Conservation (phyloP, 1,139 yeast species). For the Yamadazyma trypodendri region DNA sequence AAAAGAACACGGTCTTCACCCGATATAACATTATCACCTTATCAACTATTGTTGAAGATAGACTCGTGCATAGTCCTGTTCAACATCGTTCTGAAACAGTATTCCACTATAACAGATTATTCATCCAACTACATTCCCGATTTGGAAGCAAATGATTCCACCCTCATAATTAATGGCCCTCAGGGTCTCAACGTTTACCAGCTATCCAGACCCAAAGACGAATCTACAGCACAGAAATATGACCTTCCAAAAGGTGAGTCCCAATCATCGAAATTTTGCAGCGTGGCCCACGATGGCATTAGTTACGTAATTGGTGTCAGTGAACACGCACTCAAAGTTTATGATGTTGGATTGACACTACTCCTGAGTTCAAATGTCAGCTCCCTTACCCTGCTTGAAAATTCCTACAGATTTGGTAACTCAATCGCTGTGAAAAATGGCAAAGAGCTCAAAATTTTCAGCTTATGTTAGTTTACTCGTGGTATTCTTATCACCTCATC, state of each 20-base stretch:
- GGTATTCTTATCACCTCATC: slow-evolving; percentile 1
- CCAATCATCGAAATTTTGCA: not conserved
- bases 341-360: not conserved
- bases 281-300: not conserved
- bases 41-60: slow-evolving; percentile 14
- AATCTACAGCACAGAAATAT: not conserved
- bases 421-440: slow-evolving; percentile 5
- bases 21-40: slow-evolving; percentile 13
- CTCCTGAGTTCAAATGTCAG: not conserved
- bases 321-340: not conserved
- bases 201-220: not conserved
- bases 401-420: slow-evolving; percentile 10
- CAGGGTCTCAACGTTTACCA: slow-evolving; percentile 10
- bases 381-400: not conserved
- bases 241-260: not conserved
- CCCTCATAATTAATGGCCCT: slow-evolving; percentile 5
- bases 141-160: slow-evolving; percentile 11
- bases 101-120: slow-evolving; percentile 12
- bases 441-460: slow-evolving; percentile 1
- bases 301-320: not conserved
- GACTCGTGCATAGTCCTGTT: slow-evolving; percentile 15
- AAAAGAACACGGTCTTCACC: slow-evolving; percentile 5
- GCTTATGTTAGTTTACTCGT: not conserved
- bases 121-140: slow-evolving; percentile 3
- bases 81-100: slow-evolving; percentile 16